Percentiles rank a stretch among this genome's conserved stretches.
Conservation (phyloP, 768 basidiomycete species). For the Tephrocybe rancida region DNA sequence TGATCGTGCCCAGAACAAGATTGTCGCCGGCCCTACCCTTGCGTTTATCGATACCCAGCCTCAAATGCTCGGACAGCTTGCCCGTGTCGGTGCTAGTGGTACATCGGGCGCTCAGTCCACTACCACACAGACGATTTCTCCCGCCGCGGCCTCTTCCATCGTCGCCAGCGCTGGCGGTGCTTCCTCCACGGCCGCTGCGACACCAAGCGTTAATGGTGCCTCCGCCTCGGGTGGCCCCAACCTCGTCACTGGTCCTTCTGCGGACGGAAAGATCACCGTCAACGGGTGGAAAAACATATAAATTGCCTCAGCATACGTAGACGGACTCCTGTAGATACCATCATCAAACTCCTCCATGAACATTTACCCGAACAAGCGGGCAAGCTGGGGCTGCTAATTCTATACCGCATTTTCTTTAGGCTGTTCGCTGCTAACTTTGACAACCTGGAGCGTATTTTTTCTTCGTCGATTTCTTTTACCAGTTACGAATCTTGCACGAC, state of each 20-base stretch:
- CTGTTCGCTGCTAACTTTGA: slow-evolving; percentile 6
- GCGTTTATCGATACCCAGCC: slow-evolving; percentile 65
- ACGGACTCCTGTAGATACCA: slow-evolving; percentile 4
- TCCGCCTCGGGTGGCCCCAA: slow-evolving; percentile 36
- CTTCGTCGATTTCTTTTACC: neutral
- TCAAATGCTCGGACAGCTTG: slow-evolving; percentile 52
- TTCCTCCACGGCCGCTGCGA: slow-evolving; percentile 14
- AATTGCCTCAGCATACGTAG: neutral
- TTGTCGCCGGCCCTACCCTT: slow-evolving; percentile 74
- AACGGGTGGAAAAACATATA: slow-evolving; percentile 40
- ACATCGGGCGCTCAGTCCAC: slow-evolving; percentile 7
- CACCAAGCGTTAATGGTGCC: slow-evolving; percentile 20
- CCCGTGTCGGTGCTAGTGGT: slow-evolving; percentile 27
- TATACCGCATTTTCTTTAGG: slow-evolving; percentile 9
- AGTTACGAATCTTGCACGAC: slow-evolving; percentile 10
- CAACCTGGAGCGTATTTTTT: slow-evolving; percentile 6
- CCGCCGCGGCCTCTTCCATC: slow-evolving; percentile 22
- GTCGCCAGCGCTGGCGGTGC: slow-evolving; percentile 34
- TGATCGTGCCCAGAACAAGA: slow-evolving; percentile 51
- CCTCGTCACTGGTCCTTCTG: slow-evolving; percentile 39
- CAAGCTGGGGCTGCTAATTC: slow-evolving; percentile 6
- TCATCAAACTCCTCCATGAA: slow-evolving; percentile 1
- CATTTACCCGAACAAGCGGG: neutral
- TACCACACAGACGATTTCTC: slow-evolving; percentile 21
- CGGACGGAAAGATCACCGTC: slow-evolving; percentile 45